Evolutionary conservation across 176 grass and related monocot species (phyloP).

Genomic region (Microstegium vimineum): DNA sequence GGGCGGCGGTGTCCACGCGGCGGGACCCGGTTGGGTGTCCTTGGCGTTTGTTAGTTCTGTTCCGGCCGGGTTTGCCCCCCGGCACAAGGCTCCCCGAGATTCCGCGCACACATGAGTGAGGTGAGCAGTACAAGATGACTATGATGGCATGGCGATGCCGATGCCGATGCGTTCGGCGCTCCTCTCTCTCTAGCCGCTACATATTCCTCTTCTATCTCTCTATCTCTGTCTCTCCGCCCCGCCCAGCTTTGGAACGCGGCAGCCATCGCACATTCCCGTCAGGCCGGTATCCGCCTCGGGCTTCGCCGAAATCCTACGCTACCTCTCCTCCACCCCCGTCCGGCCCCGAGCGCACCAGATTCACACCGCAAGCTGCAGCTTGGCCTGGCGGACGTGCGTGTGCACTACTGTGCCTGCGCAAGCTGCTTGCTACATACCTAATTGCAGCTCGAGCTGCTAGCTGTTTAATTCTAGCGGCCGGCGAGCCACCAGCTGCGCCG

Average conservation of each 20-base stretch:
- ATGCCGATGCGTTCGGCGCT: neutral
- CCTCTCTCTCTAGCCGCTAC: neutral
- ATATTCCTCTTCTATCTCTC: neutral
- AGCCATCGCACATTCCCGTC: slow-evolving; percentile 38
- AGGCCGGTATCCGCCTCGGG: slow-evolving; percentile 45
- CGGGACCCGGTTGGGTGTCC: neutral
- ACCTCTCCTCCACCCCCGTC: neutral
- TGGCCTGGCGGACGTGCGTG: neutral
- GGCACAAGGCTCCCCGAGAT: slow-evolving; percentile 46
- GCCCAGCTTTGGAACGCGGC: slow-evolving; percentile 28
- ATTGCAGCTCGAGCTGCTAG: neutral
- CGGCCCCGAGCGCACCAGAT: slow-evolving; percentile 32
- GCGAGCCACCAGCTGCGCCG: neutral
- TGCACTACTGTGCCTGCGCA: neutral
- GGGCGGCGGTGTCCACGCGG: slow-evolving; percentile 18
- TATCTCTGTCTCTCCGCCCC: slow-evolving; percentile 23
- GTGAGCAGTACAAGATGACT: no score
- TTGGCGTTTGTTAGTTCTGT: neutral
- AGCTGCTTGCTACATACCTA: neutral
- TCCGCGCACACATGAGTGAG: slow-evolving; percentile 5
- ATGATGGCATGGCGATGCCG: slow-evolving; percentile 9
- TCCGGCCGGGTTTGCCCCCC: slow-evolving; percentile 20
- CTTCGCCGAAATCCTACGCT: slow-evolving; percentile 53
- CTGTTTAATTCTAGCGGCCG: neutral
- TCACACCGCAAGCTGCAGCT: neutral